Conservation (phyloP, 257 asterid genomes). For the Henckelia pumila region DNA sequence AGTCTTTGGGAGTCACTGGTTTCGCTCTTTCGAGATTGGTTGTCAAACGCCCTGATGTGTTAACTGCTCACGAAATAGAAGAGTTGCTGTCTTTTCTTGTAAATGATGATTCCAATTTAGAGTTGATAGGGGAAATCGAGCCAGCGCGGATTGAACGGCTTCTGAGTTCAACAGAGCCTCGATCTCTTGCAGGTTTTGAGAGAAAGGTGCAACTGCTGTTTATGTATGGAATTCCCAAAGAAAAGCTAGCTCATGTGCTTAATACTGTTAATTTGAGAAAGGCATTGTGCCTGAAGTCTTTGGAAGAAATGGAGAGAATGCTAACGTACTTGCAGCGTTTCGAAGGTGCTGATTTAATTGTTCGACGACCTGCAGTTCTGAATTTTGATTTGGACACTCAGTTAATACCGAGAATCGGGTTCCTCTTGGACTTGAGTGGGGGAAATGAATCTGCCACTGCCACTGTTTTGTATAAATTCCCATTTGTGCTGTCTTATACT, state of each 20-base stretch:
- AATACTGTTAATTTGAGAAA: conserved; percentile 58
- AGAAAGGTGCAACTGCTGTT: conserved; percentile 54
- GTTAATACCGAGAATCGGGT: conserved; percentile 68
- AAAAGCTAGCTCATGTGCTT: conserved; percentile 63
- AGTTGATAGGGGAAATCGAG: conserved; percentile 52
- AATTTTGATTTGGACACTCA: conserved; percentile 65
- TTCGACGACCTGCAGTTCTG: conserved; percentile 74
- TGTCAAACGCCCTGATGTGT: conserved; percentile 51
- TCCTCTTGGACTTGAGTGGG: conserved; percentile 62
- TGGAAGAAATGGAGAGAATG: conserved; percentile 58
- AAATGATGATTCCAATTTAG: conserved; percentile 29
- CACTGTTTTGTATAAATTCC: conserved; percentile 57
- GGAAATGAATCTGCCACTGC: conserved; percentile 55
- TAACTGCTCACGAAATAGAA: conserved; percentile 55
- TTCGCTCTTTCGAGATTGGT: conserved; percentile 52
- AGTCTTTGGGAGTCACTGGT: conserved; percentile 52
- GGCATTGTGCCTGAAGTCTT: conserved; percentile 60
- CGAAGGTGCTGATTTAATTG: conserved; percentile 63
- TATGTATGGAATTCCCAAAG: conserved; percentile 54
- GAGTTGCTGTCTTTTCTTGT: conserved; percentile 36
- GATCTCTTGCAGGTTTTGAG: conserved; percentile 58
- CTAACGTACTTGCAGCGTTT: conserved; percentile 59
- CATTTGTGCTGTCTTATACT: conserved; percentile 64
- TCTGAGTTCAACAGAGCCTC: conserved; percentile 42
- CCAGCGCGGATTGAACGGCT: conserved; percentile 57